phyloP scores from a whole-genome alignment of 2,329 filamentous ascomycete species.

The Albophoma yamanashiensis region DNA sequence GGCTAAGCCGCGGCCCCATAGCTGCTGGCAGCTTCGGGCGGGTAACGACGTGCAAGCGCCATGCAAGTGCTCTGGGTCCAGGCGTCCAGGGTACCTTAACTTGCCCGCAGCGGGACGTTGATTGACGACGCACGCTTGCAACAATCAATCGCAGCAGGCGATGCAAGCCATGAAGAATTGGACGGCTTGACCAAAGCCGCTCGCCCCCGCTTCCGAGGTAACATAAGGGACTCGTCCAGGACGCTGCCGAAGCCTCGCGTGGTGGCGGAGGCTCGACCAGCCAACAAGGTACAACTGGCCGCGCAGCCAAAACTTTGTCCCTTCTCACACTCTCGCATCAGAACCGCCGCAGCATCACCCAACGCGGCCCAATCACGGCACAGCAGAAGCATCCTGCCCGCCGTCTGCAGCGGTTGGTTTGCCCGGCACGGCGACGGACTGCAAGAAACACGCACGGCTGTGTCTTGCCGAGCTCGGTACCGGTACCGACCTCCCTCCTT shows the following conservation, averaged over 20 bases:
- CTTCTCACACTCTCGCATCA: neutral
- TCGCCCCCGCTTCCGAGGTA: slow-evolving; percentile 3
- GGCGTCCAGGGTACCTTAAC: neutral
- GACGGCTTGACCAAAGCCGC: neutral
- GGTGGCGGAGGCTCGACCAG: neutral
- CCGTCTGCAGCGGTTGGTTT: neutral
- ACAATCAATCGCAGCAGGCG: neutral
- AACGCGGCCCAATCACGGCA: neutral
- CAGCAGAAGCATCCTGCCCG: neutral
- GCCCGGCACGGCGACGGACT: neutral
- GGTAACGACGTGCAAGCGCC: neutral
- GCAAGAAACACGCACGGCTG: neutral
- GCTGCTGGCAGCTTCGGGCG: too few species aligned
- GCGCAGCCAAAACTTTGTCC: neutral
- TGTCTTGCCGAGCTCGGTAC: neutral
- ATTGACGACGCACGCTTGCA: neutral
- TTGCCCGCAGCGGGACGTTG: neutral
- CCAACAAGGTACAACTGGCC: neutral
- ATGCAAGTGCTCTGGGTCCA: neutral
- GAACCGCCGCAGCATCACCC: neutral
- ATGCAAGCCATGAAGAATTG: neutral
- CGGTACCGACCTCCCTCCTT: neutral
- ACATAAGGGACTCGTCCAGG: neutral
- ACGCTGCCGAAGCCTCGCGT: neutral
- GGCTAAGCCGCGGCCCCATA: slow-evolving; percentile 1